Conservation (phyloP, 163 green algal species). For the Chlamydomonas reinhardtii region DNA sequence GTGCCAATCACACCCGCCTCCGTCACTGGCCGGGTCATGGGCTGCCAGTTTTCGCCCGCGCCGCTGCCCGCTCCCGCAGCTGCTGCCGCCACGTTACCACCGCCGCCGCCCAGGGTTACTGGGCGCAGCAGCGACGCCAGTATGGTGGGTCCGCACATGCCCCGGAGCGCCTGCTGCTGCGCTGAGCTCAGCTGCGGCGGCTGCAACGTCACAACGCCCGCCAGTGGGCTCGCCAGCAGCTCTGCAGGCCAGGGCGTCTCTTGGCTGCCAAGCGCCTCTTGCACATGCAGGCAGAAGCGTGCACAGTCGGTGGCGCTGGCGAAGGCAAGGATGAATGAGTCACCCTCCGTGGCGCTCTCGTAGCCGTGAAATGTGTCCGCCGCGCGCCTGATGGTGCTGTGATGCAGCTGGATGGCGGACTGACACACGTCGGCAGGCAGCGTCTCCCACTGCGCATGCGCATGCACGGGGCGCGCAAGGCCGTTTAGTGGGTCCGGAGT, state of each 20-base stretch:
- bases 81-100: too few relatives aligned
- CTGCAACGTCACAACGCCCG: too few relatives aligned
- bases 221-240: neutral
- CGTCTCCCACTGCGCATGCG: neutral
- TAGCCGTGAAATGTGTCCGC: neutral
- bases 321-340: neutral
- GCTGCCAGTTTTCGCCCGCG: too few relatives aligned
- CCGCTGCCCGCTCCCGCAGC: too few relatives aligned
- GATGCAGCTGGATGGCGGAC: slow-evolving; percentile 1
- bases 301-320: neutral
- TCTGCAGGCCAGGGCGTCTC: neutral
- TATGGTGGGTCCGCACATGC: too few relatives aligned
- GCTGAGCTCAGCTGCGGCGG: too few relatives aligned
- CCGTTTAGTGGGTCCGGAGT: too few relatives aligned
- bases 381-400: neutral
- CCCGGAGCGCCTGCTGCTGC: too few relatives aligned
- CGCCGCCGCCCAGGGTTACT: too few relatives aligned
- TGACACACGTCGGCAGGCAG: neutral
- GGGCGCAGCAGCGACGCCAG: too few relatives aligned
- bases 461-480: neutral
- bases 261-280: neutral
- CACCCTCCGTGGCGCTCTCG: neutral
- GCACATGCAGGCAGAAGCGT: neutral
- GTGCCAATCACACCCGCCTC: too few relatives aligned
- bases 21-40: too few relatives aligned